Evolutionary conservation across 75 land plant genomes (phyloP).

Genomic region (Selaginella tamariscina): DNA sequence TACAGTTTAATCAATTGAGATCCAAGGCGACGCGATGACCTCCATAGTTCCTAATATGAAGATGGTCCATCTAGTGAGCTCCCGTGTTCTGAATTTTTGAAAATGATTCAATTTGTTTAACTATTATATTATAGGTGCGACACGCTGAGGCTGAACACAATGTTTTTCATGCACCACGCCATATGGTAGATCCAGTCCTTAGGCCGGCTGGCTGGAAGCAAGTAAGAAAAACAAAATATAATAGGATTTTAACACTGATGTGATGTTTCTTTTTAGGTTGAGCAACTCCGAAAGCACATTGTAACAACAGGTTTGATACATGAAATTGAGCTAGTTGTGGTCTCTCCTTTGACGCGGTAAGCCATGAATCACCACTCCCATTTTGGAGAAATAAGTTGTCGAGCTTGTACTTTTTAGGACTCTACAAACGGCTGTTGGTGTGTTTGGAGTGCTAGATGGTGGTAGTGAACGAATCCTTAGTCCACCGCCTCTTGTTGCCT

Average conservation of each 20-base stretch:
- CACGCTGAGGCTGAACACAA: slow-evolving; percentile 1
- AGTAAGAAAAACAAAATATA: not conserved
- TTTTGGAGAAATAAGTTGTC: too few relatives aligned
- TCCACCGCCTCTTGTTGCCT: slow-evolving; percentile 60
- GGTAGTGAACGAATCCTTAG: slow-evolving; percentile 25
- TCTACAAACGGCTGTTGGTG: slow-evolving; percentile 93
- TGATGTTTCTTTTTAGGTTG: slow-evolving; percentile 28
- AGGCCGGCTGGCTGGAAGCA: not conserved
- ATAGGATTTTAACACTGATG: not conserved
- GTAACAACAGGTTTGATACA: slow-evolving; percentile 28
- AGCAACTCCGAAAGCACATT: slow-evolving; percentile 54
- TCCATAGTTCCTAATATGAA: not conserved
- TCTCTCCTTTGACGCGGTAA: slow-evolving; percentile 70
- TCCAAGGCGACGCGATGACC: not conserved
- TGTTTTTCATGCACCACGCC: not conserved
- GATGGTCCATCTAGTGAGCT: not conserved
- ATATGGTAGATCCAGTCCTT: not conserved
- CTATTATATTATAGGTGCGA: not conserved
- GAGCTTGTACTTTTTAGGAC: slow-evolving; percentile 42
- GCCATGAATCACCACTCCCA: not conserved
- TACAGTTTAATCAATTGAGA: too few relatives aligned
- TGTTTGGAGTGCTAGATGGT: slow-evolving; percentile 47
- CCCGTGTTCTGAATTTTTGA: not conserved
- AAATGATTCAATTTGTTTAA: not conserved
- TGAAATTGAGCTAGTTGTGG: slow-evolving; percentile 60